Base-by-base conservation (phyloP, 2,329 filamentous ascomycete genomes). In the Fusarium clavum region DNA sequence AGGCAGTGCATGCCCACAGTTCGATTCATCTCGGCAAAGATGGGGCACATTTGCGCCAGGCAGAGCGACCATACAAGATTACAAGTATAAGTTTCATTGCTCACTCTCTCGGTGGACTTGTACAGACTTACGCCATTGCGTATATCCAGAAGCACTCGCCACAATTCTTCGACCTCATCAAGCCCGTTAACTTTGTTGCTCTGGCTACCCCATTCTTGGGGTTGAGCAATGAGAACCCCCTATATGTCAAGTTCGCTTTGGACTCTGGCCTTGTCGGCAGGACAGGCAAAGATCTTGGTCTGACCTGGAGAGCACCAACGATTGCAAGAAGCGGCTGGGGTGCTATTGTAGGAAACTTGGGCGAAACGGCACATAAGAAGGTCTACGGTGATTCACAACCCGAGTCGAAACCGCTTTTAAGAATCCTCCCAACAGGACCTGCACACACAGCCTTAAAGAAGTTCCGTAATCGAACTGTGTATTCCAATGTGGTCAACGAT, bases 111-210 rank as follows among this genome's bases (percentile, higher is more conserved):
- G 95, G 95, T 29, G 95, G 95, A 0, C 84, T 97, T 20, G 87
- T 97, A 18, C 95, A 98, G 79, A 97, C 92, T 0, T 98, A 98
- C 78, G 95, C 95, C 4, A 91, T 98, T 61, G 95, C 94, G 11
- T 98, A 98, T 78, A 97, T 98, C 47, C 92, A 98, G 75, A 98
- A 98, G 77, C 94, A 98, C 78, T 97, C 94, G 1, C 95, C 95
- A 2, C 83, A 91, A 12, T 98, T 98, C 78, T 98, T 98, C 75
- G 87, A 94, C 52, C 83, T 90, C 8, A 97, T 98, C 74, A 88
- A 90, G 69, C 95, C 95, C 0, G 84, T 97, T 78, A 98, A 98
- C 77, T 98, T 98, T 76, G 91, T 98, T 70, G 87, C 92, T 29
- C 83, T 98, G 72, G 94, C 95, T 18, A 91, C 94, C 1, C 95